Evolutionary conservation across 805 yeast genomes (phyloP).

Genomic region (Candida xyloterini): DNA sequence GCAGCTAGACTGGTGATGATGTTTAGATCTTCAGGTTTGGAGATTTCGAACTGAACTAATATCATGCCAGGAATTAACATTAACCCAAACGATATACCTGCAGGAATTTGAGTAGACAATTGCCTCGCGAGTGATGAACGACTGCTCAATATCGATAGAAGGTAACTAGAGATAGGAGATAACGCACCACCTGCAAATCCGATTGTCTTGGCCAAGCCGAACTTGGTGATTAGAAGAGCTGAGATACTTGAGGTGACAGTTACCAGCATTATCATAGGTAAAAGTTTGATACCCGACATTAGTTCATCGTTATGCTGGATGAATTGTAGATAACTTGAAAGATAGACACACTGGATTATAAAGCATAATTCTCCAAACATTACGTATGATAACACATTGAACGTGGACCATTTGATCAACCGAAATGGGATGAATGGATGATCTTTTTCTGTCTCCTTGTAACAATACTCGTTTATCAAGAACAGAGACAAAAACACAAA

Average conservation of each 20-base stretch:
- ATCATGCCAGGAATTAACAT: constrained; percentile 44
- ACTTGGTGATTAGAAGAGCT: constrained; percentile 39
- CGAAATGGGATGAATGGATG: constrained; percentile 47
- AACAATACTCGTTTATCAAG: constrained; percentile 36
- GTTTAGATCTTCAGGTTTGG: constrained; percentile 45
- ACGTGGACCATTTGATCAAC: constrained; percentile 35
- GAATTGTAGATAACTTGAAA: constrained; percentile 49
- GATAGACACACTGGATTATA: constrained; percentile 37
- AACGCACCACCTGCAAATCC: constrained; percentile 36
- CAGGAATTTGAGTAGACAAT: constrained; percentile 44
- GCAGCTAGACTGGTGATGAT: constrained; percentile 46
- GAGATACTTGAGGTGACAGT: constrained; percentile 40
- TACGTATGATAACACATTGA: constrained; percentile 6
- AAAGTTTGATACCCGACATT: constrained; percentile 43
- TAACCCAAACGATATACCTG: constrained; percentile 48
- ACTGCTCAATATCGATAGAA: constrained; percentile 39
- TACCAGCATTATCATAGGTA: constrained; percentile 44
- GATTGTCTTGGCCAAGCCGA: constrained; percentile 41
- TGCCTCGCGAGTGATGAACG: constrained; percentile 36
- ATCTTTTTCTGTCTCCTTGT: constrained; percentile 6
- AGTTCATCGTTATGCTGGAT: constrained; percentile 41
- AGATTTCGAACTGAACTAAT: constrained; percentile 45
- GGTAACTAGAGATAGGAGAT: constrained; percentile 46
- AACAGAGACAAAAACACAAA: constrained; percentile 36
- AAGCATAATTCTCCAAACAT: constrained; percentile 39